Evolutionary conservation across 164 flowering plant genomes (phyloP), one percentile per base, ranked within the genome.

Genomic region (Aristolochia fimbriata): DNA sequence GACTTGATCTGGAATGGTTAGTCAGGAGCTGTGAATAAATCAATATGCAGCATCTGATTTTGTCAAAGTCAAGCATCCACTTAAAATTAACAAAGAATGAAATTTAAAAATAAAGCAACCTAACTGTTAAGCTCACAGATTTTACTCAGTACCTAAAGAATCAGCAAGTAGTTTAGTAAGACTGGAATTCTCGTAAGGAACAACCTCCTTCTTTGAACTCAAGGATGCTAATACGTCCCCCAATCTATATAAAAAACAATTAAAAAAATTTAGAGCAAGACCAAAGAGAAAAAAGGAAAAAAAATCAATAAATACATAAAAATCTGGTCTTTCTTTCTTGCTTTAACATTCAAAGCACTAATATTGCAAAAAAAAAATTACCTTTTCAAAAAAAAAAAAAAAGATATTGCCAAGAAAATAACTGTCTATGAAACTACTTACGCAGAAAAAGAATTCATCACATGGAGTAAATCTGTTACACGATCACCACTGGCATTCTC

Each of bases 401-500:
- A n/a, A n/a, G n/a, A n/a, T n/a, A n/a, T n/a, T n/a, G n/a, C n/a
- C n/a, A n/a, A n/a, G n/a, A n/a, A n/a, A n/a, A n/a, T n/a, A n/a
- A n/a, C n/a, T 12, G 6, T 10, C 12, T 37, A 3, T 6, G 48
- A 49, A 15, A 62, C 14, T 15, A 79, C 97, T 70, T 84, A 94
- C 97, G 88, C 96, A 65, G 96, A 94, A 62, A 88, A 85, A 48
- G 99, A 94, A 70, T 87, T 87, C 91, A 83, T 77, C 64, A 82
- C 95, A 78, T 90, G 96, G 67, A 91, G 80, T 74, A 91, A 60
- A 27, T 88, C 97, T 16, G 93, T 86, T 21, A 86, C 85, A 74
- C 71, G 88, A 71, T 86, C 96, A 20, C 96, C 93, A 65, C 77
- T 75, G 59, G 86, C 93, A 76, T 77, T 85, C 66, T 90, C 89